These are phyloP conservation scores for Sesbania bispinosa DNA, from an alignment of 306 rosid genomes.

Conservation along the genomic window DNA sequence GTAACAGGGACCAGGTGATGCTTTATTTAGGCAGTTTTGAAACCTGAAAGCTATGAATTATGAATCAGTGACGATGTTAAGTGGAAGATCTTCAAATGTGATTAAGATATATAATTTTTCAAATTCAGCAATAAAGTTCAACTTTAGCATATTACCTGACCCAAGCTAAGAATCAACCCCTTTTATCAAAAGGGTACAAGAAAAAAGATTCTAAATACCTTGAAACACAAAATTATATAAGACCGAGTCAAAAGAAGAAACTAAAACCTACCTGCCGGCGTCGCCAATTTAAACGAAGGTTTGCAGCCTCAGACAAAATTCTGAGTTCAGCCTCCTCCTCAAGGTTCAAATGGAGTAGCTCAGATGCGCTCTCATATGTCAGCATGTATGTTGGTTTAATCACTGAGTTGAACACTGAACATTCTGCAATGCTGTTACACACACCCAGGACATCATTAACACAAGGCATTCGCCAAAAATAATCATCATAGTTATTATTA, in stretches of 20 bases:
- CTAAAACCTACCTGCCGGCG: constrained; percentile 63
- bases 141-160: neutral
- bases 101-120: neutral
- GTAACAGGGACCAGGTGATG: neutral
- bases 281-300: constrained; percentile 76
- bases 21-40: constrained; percentile 6
- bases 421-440: constrained; percentile 81
- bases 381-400: constrained; percentile 96
- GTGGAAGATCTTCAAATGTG: neutral
- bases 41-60: constrained; percentile 3
- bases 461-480: neutral
- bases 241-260: constrained; percentile 10
- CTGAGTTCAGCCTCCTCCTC: constrained; percentile 84
- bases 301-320: constrained; percentile 89
- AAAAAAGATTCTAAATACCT: no score
- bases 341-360: constrained; percentile 82
- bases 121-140: neutral
- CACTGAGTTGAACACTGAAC: constrained; percentile 75
- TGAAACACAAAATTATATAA: neutral
- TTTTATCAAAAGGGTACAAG: no score
- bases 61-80: neutral
- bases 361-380: constrained; percentile 95
- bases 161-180: constrained; percentile 3
- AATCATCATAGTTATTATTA: neutral
- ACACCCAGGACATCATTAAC: constrained; percentile 17